Conservation (phyloP, 2,329 filamentous ascomycete species). For the Pezicula rhizophila region DNA sequence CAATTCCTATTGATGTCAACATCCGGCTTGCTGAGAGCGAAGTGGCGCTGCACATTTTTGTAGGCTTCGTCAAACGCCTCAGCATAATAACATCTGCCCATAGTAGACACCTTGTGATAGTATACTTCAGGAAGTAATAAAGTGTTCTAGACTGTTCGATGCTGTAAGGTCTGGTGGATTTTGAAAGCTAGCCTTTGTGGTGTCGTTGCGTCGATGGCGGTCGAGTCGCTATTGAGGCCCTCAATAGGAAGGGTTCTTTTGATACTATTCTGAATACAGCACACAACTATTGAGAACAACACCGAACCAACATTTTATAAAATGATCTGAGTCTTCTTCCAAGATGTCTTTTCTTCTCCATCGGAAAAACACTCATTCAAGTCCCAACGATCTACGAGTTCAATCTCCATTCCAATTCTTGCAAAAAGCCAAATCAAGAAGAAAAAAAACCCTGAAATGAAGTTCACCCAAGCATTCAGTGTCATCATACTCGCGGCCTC, state of each 20-base stretch:
- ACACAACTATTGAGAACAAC: background rate
- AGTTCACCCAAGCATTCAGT: slow-evolving; percentile 36
- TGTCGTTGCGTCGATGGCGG: background rate
- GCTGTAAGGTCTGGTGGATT: background rate
- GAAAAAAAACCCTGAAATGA: slow-evolving; percentile 34
- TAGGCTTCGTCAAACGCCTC: no score
- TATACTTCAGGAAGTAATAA: background rate
- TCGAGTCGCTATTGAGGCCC: slow-evolving; percentile 2
- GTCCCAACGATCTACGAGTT: slow-evolving; percentile 8
- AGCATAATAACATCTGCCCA: no score
- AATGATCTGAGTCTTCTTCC: slow-evolving; percentile 1
- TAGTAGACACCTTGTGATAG: no score
- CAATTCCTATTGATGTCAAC: no score
- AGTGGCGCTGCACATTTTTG: no score
- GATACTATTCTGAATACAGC: background rate
- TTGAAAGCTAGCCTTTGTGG: background rate
- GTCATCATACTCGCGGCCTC: slow-evolving; percentile 34
- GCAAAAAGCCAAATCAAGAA: background rate
- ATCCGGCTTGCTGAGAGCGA: no score
- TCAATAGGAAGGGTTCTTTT: background rate
- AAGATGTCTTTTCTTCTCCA: slow-evolving; percentile 6
- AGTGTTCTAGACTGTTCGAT: background rate
- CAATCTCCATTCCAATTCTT: background rate
- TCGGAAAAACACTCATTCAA: slow-evolving; percentile 9
- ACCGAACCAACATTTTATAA: background rate